phyloP scores from a whole-genome alignment of 192 early-diverging fungal genomes.

The Phycomyces blakesleeanus region DNA sequence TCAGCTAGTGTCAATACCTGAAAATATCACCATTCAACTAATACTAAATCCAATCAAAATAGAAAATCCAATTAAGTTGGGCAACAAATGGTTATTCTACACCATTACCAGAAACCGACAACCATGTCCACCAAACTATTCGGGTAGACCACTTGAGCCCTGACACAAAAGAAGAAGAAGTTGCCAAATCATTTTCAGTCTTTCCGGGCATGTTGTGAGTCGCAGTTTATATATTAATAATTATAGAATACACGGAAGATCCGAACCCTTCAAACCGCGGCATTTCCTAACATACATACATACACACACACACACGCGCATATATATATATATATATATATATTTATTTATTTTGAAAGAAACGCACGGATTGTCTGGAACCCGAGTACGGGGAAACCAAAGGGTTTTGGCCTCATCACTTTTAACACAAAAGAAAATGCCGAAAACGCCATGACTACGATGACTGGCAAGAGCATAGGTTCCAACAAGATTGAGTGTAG shows the following conservation, averaged over 20 bases:
- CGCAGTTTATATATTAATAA: neutral
- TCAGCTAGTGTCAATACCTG: neutral
- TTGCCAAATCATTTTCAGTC: constrained; percentile 70
- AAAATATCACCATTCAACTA: neutral
- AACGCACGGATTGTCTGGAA: constrained; percentile 91
- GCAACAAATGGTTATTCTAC: constrained; percentile 8
- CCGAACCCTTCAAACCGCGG: too few species aligned
- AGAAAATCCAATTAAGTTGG: constrained; percentile 27
- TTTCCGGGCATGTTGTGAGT: constrained; percentile 55
- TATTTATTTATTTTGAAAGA: constrained; percentile 10
- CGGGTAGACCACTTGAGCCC: constrained; percentile 86
- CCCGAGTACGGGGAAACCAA: constrained; percentile 71
- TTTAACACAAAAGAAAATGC: constrained; percentile 81
- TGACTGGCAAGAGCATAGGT: constrained; percentile 85
- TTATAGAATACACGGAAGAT: neutral
- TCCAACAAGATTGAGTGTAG: constrained; percentile 79
- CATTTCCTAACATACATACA: neutral
- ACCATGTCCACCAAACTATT: constrained; percentile 61
- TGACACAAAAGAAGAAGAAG: constrained; percentile 74
- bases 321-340: constrained; percentile 6
- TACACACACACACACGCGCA: too few species aligned
- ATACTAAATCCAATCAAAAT: neutral
- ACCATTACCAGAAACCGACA: constrained; percentile 11
- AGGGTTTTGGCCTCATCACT: constrained; percentile 83
- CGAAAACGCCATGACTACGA: constrained; percentile 71